Evolutionary conservation across 2,329 filamentous ascomycete genomes (phyloP).

Genomic region (Colletotrichum sojae): DNA sequence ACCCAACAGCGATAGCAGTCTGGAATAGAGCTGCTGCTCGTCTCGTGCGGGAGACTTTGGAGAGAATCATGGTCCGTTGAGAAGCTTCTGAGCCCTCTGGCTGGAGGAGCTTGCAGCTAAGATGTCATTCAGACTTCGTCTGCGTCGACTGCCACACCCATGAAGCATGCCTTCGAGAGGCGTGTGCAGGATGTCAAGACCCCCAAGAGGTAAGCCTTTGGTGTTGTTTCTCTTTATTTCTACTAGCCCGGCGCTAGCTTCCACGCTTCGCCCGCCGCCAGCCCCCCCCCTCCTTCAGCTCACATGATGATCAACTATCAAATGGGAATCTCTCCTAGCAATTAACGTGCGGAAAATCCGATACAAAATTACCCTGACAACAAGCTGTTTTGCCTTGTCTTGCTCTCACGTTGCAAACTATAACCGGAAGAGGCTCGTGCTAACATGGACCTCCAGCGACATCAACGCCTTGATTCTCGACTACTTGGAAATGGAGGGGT

Average conservation of each 20-base stretch:
- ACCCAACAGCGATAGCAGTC: conserved; percentile 39
- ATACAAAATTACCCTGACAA: conserved; percentile 78
- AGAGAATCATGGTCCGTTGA: conserved; percentile 43
- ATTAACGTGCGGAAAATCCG: conserved; percentile 87
- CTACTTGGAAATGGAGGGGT: conserved; percentile 96
- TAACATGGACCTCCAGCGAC: conserved; percentile 73
- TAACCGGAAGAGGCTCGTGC: conserved; percentile 35
- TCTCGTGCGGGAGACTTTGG: conserved; percentile 42
- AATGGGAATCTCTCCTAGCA: conserved; percentile 99
- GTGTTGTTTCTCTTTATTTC: conserved; percentile 15
- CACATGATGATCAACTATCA: conserved; percentile 85
- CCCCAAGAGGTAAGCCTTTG: conserved; percentile 84
- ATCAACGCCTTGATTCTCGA: conserved; percentile 97
- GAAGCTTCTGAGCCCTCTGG: conserved; percentile 21
- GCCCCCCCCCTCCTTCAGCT: conserved; percentile 43
- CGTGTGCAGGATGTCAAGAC: conserved; percentile 88
- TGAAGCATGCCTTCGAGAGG: conserved; percentile 81
- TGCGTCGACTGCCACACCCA: conserved; percentile 79
- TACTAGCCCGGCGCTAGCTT: conserved; percentile 31
- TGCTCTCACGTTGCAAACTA: conserved; percentile 11
- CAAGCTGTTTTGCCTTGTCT: conserved; percentile 37
- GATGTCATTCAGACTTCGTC: conserved; percentile 72
- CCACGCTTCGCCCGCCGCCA: conserved; percentile 21
- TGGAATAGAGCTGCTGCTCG: conserved; percentile 42
- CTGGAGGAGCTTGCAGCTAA: conserved; percentile 34